phyloP scores from a whole-genome alignment of 2,329 filamentous ascomycete genomes.

The Cladophialophora chaetospira region DNA sequence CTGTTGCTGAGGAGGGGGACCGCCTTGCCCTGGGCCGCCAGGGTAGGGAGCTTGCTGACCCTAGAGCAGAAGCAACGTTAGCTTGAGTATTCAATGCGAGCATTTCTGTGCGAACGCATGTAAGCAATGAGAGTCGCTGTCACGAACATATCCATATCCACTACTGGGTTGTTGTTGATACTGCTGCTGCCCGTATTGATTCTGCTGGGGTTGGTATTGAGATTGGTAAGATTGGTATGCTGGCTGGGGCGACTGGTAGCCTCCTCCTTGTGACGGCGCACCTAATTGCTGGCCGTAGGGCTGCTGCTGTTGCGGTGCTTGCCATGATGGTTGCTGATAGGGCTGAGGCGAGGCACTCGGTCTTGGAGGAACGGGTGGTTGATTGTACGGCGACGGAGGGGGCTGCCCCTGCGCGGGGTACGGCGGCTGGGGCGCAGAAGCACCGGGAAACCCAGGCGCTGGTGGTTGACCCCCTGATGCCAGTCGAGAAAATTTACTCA shows the following conservation, averaged over 20 bases:
- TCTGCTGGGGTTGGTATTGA: slow-evolving; percentile 30
- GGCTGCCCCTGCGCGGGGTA: slow-evolving; percentile 40
- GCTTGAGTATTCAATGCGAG: slow-evolving; percentile 1
- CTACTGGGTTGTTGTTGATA: slow-evolving; percentile 41
- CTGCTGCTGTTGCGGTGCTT: slow-evolving; percentile 42
- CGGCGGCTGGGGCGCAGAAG: slow-evolving; percentile 40
- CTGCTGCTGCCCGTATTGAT: slow-evolving; percentile 38
- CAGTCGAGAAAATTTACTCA: slow-evolving; percentile 34
- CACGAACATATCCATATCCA: slow-evolving; percentile 41
- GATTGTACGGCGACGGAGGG: slow-evolving; percentile 36
- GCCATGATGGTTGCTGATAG: slow-evolving; percentile 45
- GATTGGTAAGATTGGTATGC: slow-evolving; percentile 30
- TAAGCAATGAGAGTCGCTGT: slow-evolving; percentile 10
- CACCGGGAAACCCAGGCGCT: slow-evolving; percentile 20
- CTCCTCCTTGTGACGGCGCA: slow-evolving; percentile 30
- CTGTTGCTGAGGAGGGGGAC: slow-evolving; percentile 27
- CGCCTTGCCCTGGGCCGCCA: slow-evolving; percentile 39
- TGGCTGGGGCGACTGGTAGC: slow-evolving; percentile 26
- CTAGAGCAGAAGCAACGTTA: slow-evolving; percentile 13
- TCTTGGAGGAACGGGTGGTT: slow-evolving; percentile 39
- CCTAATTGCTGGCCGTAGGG: slow-evolving; percentile 41
- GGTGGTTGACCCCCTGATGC: slow-evolving; percentile 15
- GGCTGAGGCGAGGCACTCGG: slow-evolving; percentile 40
- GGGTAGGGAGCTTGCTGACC: slow-evolving; percentile 38
- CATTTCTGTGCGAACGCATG: not conserved